Conservation (phyloP, 2,329 filamentous ascomycete species). For the Phyllosticta citribraziliensis region DNA sequence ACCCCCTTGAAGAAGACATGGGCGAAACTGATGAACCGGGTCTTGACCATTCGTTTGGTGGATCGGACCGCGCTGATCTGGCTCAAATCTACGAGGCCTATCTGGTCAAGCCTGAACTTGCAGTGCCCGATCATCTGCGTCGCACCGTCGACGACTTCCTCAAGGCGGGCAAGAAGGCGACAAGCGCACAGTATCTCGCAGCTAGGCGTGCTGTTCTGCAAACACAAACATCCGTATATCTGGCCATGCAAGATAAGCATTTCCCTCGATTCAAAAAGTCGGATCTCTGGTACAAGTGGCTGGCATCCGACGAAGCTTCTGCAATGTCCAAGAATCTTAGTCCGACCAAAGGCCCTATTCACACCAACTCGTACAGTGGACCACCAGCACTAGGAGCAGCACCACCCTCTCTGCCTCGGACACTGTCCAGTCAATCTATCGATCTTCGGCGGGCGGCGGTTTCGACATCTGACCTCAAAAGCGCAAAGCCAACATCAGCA, state of each 20-base stretch:
- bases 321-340: slow-evolving; percentile 20
- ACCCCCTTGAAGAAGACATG: slow-evolving; percentile 79
- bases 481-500: slow-evolving; percentile 34
- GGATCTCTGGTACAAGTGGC: slow-evolving; percentile 90
- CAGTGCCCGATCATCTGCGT: slow-evolving; percentile 60
- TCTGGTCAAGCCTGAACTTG: slow-evolving; percentile 69
- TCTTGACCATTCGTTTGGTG: slow-evolving; percentile 55
- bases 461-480: slow-evolving; percentile 51
- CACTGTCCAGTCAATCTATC: slow-evolving; percentile 36
- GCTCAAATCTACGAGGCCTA: slow-evolving; percentile 89
- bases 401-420: slow-evolving; percentile 29
- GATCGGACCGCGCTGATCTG: slow-evolving; percentile 77
- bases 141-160: slow-evolving; percentile 68
- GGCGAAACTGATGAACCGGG: slow-evolving; percentile 54
- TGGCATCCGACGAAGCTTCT: slow-evolving; percentile 69
- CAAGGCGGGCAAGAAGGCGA: slow-evolving; percentile 64
- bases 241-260: slow-evolving; percentile 71
- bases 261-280: slow-evolving; percentile 84
- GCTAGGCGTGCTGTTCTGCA: slow-evolving; percentile 73
- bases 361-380: neutral
- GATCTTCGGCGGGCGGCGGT: slow-evolving; percentile 51
- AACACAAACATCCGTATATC: slow-evolving; percentile 72
- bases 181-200: slow-evolving; percentile 68
- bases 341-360: slow-evolving; percentile 4
- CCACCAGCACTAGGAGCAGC: slow-evolving; percentile 29